Conservation (phyloP, 176 grass and related monocot species). For the Pharus latifolius region DNA sequence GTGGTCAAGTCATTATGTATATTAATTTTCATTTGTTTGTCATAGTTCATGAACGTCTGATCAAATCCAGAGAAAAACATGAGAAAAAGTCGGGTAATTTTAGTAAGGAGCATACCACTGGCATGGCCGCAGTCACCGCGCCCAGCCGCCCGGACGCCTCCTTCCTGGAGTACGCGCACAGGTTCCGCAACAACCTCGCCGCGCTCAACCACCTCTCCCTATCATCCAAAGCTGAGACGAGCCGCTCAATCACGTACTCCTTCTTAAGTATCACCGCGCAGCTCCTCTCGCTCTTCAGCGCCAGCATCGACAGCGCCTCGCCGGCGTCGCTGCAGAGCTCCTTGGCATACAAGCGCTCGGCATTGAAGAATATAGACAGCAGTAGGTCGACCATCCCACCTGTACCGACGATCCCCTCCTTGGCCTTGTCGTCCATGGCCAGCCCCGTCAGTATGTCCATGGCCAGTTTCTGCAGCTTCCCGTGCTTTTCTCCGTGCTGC, state of each 20-base stretch:
- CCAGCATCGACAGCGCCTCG: constrained; percentile 59
- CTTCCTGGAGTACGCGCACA: constrained; percentile 27
- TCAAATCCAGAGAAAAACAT: too few species aligned
- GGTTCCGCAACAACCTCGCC: constrained; percentile 46
- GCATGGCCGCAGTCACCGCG: constrained; percentile 11
- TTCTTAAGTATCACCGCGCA: constrained; percentile 46
- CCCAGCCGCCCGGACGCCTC: constrained; percentile 4
- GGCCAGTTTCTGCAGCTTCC: constrained; percentile 19
- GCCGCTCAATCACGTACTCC: constrained; percentile 5
- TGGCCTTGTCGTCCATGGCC: constrained; percentile 23
- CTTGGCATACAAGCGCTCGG: neutral
- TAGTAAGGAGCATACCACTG: too few species aligned
- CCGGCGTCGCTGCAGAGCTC: constrained; percentile 25
- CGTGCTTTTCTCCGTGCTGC: constrained; percentile 11
- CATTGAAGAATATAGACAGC: constrained; percentile 30
- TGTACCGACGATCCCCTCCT: constrained; percentile 29
- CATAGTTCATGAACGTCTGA: too few species aligned
- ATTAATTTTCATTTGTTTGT: too few species aligned
- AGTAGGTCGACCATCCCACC: constrained; percentile 44
- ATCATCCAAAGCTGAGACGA: constrained; percentile 13
- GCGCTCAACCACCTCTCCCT: constrained; percentile 11
- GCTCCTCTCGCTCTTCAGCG: constrained; percentile 50
- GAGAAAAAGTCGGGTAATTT: too few species aligned
- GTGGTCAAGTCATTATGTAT: too few species aligned
- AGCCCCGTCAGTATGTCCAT: constrained; percentile 25